A percentile compares a stretch with the other conserved stretches of the same genome.
These are phyloP conservation scores for Jacaranda copaia DNA, from an alignment of 257 asterid species.

Conservation along the genomic window DNA sequence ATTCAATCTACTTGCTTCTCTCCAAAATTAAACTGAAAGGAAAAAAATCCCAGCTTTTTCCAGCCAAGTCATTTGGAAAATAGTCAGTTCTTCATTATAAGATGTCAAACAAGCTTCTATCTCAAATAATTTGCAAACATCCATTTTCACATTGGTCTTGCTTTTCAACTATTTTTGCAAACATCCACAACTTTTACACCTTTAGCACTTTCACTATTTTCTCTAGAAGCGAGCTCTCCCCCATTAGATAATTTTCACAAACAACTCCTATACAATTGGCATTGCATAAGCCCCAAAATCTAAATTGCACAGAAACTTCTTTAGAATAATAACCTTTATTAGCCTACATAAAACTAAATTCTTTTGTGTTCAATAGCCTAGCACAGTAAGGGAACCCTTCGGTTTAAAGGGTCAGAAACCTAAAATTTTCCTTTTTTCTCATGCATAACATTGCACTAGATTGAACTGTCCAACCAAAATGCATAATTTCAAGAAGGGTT, in stretches of 20 bases:
- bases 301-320: background rate
- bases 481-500: background rate
- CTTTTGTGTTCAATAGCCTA: background rate
- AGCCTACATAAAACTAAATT: background rate
- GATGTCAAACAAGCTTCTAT: too few species aligned
- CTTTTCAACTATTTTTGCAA: too few species aligned
- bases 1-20: too few species aligned
- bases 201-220: background rate
- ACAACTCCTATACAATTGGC: background rate
- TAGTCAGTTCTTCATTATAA: too few species aligned
- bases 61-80: too few species aligned
- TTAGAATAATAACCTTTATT: background rate
- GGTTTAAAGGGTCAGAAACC: background rate
- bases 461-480: conserved; percentile 13
- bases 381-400: background rate
- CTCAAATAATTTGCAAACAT: too few species aligned
- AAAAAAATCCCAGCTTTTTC: too few species aligned
- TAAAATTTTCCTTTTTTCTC: background rate
- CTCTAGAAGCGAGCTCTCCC: background rate
- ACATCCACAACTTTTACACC: background rate
- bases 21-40: too few species aligned
- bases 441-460: background rate
- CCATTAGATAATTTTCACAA: background rate
- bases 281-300: background rate
- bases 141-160: too few species aligned